Evolutionary conservation across 805 yeast genomes (phyloP), one percentile per base, ranked within the genome.

Genomic region (Teunomyces pallodes): DNA sequence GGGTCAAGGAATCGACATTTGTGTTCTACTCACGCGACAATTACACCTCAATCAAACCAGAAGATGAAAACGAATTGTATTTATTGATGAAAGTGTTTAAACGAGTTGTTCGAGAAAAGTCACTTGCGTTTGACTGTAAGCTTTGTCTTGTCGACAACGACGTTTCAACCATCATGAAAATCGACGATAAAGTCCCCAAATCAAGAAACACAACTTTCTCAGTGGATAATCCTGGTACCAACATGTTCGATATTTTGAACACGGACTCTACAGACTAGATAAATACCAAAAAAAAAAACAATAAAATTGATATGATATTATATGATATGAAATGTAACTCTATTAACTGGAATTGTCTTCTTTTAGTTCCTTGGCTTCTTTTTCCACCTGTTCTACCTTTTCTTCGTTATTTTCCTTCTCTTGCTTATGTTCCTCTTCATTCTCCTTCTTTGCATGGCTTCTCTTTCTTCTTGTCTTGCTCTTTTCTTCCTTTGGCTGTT

Each of bases 51-150:
- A 67, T 75, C 56, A 54, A 57, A 4, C 60, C 64, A 20, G 70
- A 70, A 43, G 64, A 69, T 29, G 82, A 79, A 49, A 60, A 64
- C 27, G 75, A 75, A 39, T 56, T 85, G 46, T 67, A 67, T 36
- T 47, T 64, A 29, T 57, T 82, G 12, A 65, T 68, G 58, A 70
- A 71, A 40, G 39, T 58, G 2, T 61, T 80, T 47, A 60, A 62
- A 47, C 56, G 51, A 6, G 52, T 53, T 14, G 57, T 81, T 35
- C 61, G 69, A 30, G 69, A 66, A 3, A 62, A 68, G 38, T 76
- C 72, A 33, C 53, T 81, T 28, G 85, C 84, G 3, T 76, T 76
- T 56, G 74, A 72, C 42, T 77, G 84, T 54, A 65, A 69, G 36
- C 58, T 78, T 51, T 75, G 80, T 46, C 65, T 69, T 52, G 58